Base-by-base conservation (phyloP, 139 green algal species). In the Chlamydomonas incerta region DNA sequence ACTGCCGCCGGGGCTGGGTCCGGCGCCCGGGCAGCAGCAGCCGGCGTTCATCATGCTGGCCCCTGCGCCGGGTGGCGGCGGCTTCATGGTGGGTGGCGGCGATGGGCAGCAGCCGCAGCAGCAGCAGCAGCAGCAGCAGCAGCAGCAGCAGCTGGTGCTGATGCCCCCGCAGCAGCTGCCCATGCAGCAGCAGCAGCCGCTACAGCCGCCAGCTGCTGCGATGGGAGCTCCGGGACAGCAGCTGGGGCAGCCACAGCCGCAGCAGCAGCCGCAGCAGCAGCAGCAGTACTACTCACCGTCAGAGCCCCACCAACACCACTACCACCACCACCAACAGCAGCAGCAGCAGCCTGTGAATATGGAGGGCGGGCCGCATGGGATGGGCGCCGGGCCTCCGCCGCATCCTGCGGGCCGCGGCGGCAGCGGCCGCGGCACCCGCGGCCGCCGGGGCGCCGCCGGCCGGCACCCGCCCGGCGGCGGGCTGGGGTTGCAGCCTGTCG, bases 281-380 rank as follows among this genome's bases (percentile, higher is more conserved):
- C 70, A 71, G 33, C 76, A 35, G 50, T 33, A 76, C 58, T 80
- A 88, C 80, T n/a, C n/a, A n/a, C n/a, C n/a, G n/a, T n/a, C n/a
- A n/a, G n/a, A n/a, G n/a, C 69, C 75, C 50, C 35, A 67, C 46
- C 70, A 83, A 47, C 77, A 87, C 31, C 65, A 83, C n/a, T n/a
- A n/a, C 58, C 84, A 88, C 80, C 69, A 80, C 50, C 35, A 67
- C 46, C 70, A 83, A 47, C 77, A 87, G 41, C 65, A 83, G 75
- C 57, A n/a, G 50, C 52, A 70, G 31, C 66, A 75, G 65, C 72
- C 57, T 50, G 41, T 50, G 41, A 50, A 50, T 8, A 50, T 50
- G 41, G 41, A 50, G 41, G 41, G 57, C n/a, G n/a, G n/a, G n/a
- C n/a, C n/a, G n/a, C n/a, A n/a, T n/a, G n/a, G n/a, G n/a, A n/a